A percentile compares a stretch with the other conserved stretches of the same genome.
Evolutionary conservation across 495 filamentous ascomycete species (phyloP).

Genomic region (Neurospora sp.): DNA sequence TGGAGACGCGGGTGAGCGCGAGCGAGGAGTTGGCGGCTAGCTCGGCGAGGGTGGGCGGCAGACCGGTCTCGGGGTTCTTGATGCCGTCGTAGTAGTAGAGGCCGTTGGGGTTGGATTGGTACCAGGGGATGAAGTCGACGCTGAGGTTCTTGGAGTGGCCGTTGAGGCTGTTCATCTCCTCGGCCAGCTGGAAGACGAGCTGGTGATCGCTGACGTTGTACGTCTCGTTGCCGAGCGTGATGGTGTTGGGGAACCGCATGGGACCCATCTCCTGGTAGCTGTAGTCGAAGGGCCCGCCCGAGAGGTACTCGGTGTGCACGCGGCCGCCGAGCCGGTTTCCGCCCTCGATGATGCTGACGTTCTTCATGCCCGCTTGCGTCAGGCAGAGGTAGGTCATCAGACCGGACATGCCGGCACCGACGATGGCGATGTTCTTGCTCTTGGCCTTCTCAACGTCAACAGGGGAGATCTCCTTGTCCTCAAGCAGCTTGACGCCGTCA

Average conservation of each 20-base stretch:
- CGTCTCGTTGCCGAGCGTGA: conserved; percentile 42
- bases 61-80: conserved; percentile 29
- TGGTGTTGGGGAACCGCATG: conserved; percentile 53
- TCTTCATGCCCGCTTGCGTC: conserved; percentile 27
- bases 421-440: conserved; percentile 46
- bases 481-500: conserved; percentile 53
- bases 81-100: conserved; percentile 41
- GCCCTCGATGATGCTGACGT: conserved; percentile 32
- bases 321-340: conserved; percentile 36
- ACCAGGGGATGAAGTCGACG: conserved; percentile 58
- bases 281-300: conserved; percentile 50
- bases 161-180: conserved; percentile 49
- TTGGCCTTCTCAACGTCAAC: conserved; percentile 46
- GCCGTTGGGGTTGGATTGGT: conserved; percentile 44
- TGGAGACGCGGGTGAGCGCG: conserved; percentile 24
- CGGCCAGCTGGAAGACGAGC: conserved; percentile 54
- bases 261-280: conserved; percentile 71
- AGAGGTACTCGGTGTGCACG: conserved; percentile 53
- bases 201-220: conserved; percentile 47
- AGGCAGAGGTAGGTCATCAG: conserved; percentile 43
- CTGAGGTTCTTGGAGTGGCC: conserved; percentile 35
- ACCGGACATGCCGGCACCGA: conserved; percentile 61
- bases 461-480: conserved; percentile 40
- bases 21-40: conserved; percentile 31
- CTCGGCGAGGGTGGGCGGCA: conserved; percentile 35